Evolutionary conservation across 306 rosid species (phyloP), one percentile per base, ranked within the genome.

Genomic region (Acmispon strigosus): DNA sequence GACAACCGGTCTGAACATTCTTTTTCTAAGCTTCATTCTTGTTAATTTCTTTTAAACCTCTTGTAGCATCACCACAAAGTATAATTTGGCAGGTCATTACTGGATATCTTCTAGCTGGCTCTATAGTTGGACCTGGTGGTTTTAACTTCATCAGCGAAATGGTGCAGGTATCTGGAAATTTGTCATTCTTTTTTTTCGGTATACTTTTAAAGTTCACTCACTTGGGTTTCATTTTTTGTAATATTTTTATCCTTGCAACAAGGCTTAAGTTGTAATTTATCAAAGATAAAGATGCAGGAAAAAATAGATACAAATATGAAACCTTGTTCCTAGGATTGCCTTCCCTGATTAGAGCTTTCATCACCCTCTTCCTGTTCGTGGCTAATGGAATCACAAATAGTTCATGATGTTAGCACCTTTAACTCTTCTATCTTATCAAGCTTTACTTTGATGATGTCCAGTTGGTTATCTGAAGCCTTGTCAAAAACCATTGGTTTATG

Each of bases 81-180:
- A 54, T 61, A 72, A 42, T 83, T 78, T 79, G 67, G 57, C 86
- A 89, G 96, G 97, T 95, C 74, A 86, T 95, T 76, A 82, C 96
- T 54, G 96, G 99, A 84, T 95, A 95, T 83, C 86, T 95, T 80
- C 89, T 91, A 15, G 99, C 99, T 55, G 96, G 97, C 72, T 95
- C 99, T 73, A 52, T 91, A 69, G 85, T 95, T 77, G 97, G 99
- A 69, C 99, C 99, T 13, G 99, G 96, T 34, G 97, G 97, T 66
- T 87, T 95, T 79, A 89, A 91, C 84, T 89, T 89, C 85, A 87
- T 94, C 78, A 89, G 96, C 44, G 99, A 94, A 86, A 89, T 94
- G 97, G 99, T 94, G 78, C 99, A 94, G 85, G 97, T 94, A 89
- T 71, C 79, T 84, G 54, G 39, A 62, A 22, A 22, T 22, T 22